Percentiles rank a stretch among this genome's conserved stretches.
Conservation (phyloP, 768 basidiomycete genomes). For the Suillus fuscotomentosus region DNA sequence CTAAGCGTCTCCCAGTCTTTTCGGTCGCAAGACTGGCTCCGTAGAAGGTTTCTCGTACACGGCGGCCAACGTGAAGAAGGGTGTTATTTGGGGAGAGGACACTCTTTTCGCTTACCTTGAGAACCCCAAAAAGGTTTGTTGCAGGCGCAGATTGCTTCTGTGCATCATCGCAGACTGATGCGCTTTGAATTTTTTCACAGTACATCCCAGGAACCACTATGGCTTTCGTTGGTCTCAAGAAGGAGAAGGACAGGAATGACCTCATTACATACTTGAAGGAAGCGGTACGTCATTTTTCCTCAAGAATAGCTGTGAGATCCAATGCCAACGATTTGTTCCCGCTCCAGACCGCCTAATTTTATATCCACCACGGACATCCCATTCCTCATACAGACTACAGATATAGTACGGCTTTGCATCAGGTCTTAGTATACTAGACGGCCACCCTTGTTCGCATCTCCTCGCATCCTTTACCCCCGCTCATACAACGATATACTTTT, state of each 20-base stretch:
- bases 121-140: conserved; percentile 91
- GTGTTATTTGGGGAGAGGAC: conserved; percentile 77
- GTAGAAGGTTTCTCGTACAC: conserved; percentile 89
- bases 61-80: conserved; percentile 94
- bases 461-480: conserved; percentile 26
- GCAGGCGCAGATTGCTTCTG: not conserved
- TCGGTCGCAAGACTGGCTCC: conserved; percentile 86
- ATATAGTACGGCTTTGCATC: conserved; percentile 21
- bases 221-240: conserved; percentile 98
- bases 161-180: not conserved
- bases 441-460: conserved; percentile 18
- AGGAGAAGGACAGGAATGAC: conserved; percentile 96
- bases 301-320: not conserved
- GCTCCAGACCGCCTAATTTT: conserved; percentile 27
- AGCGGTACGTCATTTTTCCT: conserved; percentile 44
- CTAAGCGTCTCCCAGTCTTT: conserved; percentile 46
- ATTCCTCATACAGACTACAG: conserved; percentile 20
- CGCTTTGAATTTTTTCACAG: conserved; percentile 32
- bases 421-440: conserved; percentile 38
- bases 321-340: not conserved
- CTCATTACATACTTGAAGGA: conserved; percentile 84
- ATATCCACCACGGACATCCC: conserved; percentile 16
- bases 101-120: conserved; percentile 96
- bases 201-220: conserved; percentile 98
- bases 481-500: conserved; percentile 22